These are phyloP conservation scores for Lactifluus subvellereus DNA, from an alignment of 768 basidiomycete genomes.

Conservation along the genomic window DNA sequence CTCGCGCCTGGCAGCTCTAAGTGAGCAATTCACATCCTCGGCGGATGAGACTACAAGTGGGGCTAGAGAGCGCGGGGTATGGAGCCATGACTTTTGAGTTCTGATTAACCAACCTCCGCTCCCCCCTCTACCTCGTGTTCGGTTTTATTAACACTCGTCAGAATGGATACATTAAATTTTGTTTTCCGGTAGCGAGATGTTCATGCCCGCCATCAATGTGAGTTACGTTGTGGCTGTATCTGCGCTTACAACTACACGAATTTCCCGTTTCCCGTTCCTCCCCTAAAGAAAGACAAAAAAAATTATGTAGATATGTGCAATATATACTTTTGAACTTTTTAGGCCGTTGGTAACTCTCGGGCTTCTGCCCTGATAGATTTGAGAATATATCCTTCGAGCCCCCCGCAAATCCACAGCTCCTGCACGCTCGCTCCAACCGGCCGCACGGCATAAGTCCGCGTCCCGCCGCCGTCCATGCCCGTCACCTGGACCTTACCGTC, in stretches of 20 bases:
- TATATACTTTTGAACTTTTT: not conserved
- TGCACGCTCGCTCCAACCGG: slow-evolving; percentile 92
- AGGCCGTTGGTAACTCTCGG: not conserved
- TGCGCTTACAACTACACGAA: not conserved
- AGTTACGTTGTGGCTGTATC: not conserved
- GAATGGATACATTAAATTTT: not conserved
- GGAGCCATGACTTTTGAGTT: slow-evolving; percentile 25
- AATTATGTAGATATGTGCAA: not conserved
- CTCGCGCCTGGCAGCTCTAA: slow-evolving; percentile 66
- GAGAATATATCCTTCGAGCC: slow-evolving; percentile 86
- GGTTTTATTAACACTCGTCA: not conserved
- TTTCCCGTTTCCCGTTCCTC: not conserved
- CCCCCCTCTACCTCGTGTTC: not conserved
- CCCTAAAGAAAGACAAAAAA: not conserved
- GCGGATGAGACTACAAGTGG: not conserved
- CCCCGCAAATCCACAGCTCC: slow-evolving; percentile 95
- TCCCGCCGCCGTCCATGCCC: slow-evolving; percentile 32
- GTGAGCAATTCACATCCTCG: slow-evolving; percentile 48
- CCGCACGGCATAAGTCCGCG: slow-evolving; percentile 58
- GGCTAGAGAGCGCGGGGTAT: slow-evolving; percentile 21
- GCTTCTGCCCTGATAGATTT: slow-evolving; percentile 50
- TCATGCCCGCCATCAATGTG: not conserved
- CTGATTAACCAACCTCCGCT: not conserved
- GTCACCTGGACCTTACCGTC: slow-evolving; percentile 62
- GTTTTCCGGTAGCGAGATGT: not conserved